phyloP scores from a whole-genome alignment of 345 rosid species.

The Salix koriyanagi region DNA sequence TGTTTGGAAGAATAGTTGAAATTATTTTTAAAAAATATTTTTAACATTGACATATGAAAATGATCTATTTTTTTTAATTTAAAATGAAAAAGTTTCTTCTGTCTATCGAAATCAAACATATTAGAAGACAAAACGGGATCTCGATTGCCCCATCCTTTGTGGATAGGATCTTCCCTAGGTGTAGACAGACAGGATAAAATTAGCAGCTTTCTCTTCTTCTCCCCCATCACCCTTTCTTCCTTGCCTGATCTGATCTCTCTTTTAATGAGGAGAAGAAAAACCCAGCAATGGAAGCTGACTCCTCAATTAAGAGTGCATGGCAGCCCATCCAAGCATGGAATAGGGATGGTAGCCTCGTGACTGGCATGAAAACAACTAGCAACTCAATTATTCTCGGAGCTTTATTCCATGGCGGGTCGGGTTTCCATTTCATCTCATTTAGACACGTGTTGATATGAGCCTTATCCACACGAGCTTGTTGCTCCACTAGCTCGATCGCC shows the following conservation, averaged over 20 bases:
- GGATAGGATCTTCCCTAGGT: constrained; percentile 18
- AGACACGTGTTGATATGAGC: constrained; percentile 25
- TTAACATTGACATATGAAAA: no score
- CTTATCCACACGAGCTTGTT: constrained; percentile 18
- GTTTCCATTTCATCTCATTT: not conserved
- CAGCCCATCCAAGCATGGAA: constrained; percentile 29
- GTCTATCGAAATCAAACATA: constrained; percentile 16
- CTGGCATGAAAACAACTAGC: not conserved
- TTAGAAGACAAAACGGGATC: constrained; percentile 25
- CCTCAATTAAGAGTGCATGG: constrained; percentile 11
- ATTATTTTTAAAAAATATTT: no score
- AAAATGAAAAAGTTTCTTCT: not conserved
- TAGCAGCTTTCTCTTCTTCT: constrained; percentile 5
- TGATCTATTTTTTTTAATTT: no score
- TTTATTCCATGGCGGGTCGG: not conserved
- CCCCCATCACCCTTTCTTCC: not conserved
- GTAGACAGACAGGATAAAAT: not conserved
- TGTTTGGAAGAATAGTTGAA: no score
- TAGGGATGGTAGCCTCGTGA: constrained; percentile 22
- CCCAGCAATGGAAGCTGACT: constrained; percentile 14
- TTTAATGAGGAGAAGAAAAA: not conserved
- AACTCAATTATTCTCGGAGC: not conserved
- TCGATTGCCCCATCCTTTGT: constrained; percentile 26
- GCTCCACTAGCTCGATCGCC: not conserved
- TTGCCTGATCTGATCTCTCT: not conserved